phyloP scores from a whole-genome alignment of 2,329 filamentous ascomycete species.

The Cladophialophora immunda region DNA sequence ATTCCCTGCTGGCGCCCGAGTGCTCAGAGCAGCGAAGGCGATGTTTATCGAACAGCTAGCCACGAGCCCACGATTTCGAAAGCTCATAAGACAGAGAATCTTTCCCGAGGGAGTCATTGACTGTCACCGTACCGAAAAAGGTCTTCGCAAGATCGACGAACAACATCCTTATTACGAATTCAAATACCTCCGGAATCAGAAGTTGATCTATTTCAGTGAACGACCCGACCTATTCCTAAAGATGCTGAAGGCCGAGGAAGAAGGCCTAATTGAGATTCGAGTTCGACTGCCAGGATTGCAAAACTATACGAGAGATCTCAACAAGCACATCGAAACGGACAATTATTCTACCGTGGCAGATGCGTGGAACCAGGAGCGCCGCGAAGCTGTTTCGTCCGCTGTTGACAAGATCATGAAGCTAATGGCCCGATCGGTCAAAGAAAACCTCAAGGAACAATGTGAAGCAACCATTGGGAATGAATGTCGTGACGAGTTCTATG shows the following conservation, averaged over 20 bases:
- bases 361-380: conserved; percentile 89
- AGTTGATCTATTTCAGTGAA: conserved; percentile 79
- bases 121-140: conserved; percentile 92
- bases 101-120: conserved; percentile 86
- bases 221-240: conserved; percentile 91
- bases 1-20: conserved; percentile 77
- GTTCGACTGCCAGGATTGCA: conserved; percentile 79
- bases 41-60: conserved; percentile 93
- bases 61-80: conserved; percentile 86
- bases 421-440: conserved; percentile 91
- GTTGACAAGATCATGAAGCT: conserved; percentile 82
- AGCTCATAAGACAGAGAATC: conserved; percentile 82
- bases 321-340: conserved; percentile 87
- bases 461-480: conserved; percentile 89
- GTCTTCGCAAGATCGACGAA: conserved; percentile 90
- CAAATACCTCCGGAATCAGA: conserved; percentile 93
- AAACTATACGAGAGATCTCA: conserved; percentile 78
- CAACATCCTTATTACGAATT: conserved; percentile 97
- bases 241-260: conserved; percentile 97
- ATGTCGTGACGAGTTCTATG: conserved; percentile 87
- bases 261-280: conserved; percentile 87
- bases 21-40: conserved; percentile 80
- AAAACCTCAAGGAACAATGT: conserved; percentile 90
- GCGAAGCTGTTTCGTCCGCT: conserved; percentile 82
- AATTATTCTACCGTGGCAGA: conserved; percentile 95